A percentile compares a stretch with the other conserved stretches of the same genome.
Conservation (phyloP, 2,329 filamentous ascomycete genomes). For the Pezicula radicicola region DNA sequence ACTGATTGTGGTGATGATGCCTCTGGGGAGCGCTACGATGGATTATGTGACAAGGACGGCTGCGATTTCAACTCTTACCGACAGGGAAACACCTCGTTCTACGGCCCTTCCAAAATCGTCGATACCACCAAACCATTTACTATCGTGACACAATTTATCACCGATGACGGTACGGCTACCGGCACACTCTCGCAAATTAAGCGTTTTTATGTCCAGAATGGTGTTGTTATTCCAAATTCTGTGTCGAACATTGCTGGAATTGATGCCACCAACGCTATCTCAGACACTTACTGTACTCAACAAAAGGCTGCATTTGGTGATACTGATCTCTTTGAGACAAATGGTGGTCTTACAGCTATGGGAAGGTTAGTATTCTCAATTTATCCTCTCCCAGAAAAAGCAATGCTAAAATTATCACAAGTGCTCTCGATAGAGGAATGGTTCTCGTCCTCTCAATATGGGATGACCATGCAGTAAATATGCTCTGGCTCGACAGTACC, state of each 20-base stretch:
- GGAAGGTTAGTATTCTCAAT: conserved; percentile 22
- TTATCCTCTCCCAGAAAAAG: too few species aligned
- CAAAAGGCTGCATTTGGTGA: conserved; percentile 56
- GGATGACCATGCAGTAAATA: conserved; percentile 57
- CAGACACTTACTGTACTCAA: conserved; percentile 50
- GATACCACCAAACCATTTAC: conserved; percentile 51
- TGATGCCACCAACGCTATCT: conserved; percentile 47
- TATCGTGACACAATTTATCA: conserved; percentile 58
- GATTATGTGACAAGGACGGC: conserved; percentile 57
- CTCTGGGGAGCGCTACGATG: conserved; percentile 43
- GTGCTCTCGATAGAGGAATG: conserved; percentile 54
- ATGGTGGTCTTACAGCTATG: conserved; percentile 56
- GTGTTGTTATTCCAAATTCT: conserved; percentile 49
- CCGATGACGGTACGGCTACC: conserved; percentile 40
- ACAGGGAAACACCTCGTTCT: conserved; percentile 53
- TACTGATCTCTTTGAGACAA: conserved; percentile 45
- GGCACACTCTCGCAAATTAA: conserved; percentile 51
- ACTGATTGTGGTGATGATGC: conserved; percentile 38
- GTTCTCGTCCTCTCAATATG: conserved; percentile 61
- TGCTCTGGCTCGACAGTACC: conserved; percentile 72
- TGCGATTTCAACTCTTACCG: conserved; percentile 63
- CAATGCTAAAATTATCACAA: too few species aligned
- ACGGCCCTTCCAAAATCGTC: conserved; percentile 50
- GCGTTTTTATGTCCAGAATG: conserved; percentile 55
- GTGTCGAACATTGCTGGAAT: conserved; percentile 42